Evolutionary conservation across 169 alveolate species (phyloP), one percentile per base, ranked within the genome.

Genomic region (Plasmodium fragile): DNA sequence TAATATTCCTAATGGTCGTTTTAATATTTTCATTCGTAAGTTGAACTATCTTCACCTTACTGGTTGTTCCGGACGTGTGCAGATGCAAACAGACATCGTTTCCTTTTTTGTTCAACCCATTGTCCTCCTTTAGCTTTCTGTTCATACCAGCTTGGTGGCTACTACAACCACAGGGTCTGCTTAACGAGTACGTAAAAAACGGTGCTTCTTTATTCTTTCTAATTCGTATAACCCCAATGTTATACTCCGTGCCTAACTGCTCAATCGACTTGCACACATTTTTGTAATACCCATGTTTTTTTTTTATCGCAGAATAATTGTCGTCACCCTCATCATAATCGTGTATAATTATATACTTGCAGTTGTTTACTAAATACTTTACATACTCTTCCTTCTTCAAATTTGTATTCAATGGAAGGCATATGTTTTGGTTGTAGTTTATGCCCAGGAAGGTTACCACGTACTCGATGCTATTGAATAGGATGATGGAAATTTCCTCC

Each of bases 11-110:
- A 11, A 78, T 89, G 11, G 85, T 89, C 34, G 94, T 89, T 89
- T 89, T 89, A 3, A 89, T 89, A 78, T 89, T 89, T 36, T 30
- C 49, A 89, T 89, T 89, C 22, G 94, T 78, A n/a, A 89, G 52
- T 4, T 89, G 94, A 13, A 89, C 94, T 55, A 89, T 89, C 81
- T 89, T 89, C 49, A 89, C 94, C 65, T 89, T 89, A 52, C 94
- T 89, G 0, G 94, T 89, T 10, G 94, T 89, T 3, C 94, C 94
- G 8, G 94, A 89, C 0, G 94, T 89, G 34, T 89, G 94, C 7
- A 89, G 81, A 77, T 89, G 89, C 6, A 89, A 81, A 55, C 94
- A 89, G 49, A 89, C 94, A 6, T 72, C 77, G 28, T 32, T 70
- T 7, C 25, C 45, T 3, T 53, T 52, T 28, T 30, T 22, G 22